phyloP scores from a whole-genome alignment of 2,329 filamentous ascomycete genomes.

The Trichophyton equinum region DNA sequence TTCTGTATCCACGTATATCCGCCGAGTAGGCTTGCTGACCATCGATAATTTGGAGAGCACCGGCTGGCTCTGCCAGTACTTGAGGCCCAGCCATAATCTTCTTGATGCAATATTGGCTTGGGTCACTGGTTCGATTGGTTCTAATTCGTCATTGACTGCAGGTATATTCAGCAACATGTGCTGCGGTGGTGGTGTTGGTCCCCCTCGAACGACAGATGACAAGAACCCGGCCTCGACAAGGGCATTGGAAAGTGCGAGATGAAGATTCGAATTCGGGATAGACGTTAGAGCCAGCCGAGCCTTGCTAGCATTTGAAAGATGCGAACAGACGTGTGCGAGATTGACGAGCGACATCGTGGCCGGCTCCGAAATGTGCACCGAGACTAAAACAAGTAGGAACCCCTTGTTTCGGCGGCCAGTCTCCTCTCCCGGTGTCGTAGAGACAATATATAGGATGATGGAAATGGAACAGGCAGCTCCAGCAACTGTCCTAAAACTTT shows the following conservation, averaged over 20 bases:
- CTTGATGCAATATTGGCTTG: constrained; percentile 58
- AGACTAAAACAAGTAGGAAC: not conserved
- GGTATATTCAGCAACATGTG: constrained; percentile 42
- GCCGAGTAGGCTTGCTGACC: constrained; percentile 62
- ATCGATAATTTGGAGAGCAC: constrained; percentile 56
- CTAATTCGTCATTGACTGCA: constrained; percentile 26
- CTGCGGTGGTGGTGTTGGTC: constrained; percentile 44
- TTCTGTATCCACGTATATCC: constrained; percentile 52
- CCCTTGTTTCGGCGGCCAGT: not conserved
- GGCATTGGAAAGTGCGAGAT: constrained; percentile 61
- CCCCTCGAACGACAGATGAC: constrained; percentile 63
- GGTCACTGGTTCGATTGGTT: constrained; percentile 44
- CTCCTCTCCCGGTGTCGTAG: not conserved
- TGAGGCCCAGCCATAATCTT: constrained; percentile 76
- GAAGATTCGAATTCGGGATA: constrained; percentile 66
- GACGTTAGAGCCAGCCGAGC: constrained; percentile 78
- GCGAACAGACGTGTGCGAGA: constrained; percentile 71
- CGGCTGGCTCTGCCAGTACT: constrained; percentile 75
- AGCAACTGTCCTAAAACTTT: not conserved
- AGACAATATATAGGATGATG: not conserved
- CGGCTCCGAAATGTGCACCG: not conserved
- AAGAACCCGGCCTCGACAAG: constrained; percentile 76
- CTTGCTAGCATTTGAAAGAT: constrained; percentile 77
- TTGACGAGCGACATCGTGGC: constrained; percentile 56
- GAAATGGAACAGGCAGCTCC: not conserved